These are phyloP conservation scores for Cutaneotrichosporon sp. DNA, from an alignment of 1,284 basidiomycete genomes.

Conservation along the genomic window DNA sequence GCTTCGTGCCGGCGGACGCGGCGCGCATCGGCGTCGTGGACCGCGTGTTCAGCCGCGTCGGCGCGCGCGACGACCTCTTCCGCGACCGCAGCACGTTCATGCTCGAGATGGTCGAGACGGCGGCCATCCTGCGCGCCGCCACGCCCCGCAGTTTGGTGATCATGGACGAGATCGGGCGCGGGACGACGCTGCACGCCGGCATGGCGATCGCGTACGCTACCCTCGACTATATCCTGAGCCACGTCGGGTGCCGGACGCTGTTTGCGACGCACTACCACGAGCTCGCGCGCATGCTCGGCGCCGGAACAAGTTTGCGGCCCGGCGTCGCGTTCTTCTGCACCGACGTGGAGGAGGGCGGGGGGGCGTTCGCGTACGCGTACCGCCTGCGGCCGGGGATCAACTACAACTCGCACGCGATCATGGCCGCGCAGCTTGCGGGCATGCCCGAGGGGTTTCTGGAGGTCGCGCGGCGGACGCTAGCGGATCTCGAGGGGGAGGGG, in stretches of 20 bases:
- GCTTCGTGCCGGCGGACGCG: constrained; percentile 83
- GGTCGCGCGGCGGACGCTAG: constrained; percentile 24
- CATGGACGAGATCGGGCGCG: constrained; percentile 94
- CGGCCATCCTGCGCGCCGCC: constrained; percentile 67
- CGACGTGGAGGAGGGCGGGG: constrained; percentile 73
- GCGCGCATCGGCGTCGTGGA: constrained; percentile 86
- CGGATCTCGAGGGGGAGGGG: neutral
- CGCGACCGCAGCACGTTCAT: constrained; percentile 89
- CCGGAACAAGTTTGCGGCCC: constrained; percentile 34
- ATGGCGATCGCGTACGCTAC: constrained; percentile 91
- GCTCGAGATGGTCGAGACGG: constrained; percentile 56
- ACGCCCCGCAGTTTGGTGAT: constrained; percentile 83
- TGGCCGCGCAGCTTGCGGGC: constrained; percentile 81
- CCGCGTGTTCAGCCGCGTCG: constrained; percentile 89
- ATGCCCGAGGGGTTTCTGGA: constrained; percentile 63
- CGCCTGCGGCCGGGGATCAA: constrained; percentile 80
- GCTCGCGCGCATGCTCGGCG: constrained; percentile 76
- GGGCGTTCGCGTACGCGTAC: constrained; percentile 77
- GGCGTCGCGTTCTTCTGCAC: constrained; percentile 85
- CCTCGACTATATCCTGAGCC: constrained; percentile 72
- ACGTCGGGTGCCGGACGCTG: constrained; percentile 77
- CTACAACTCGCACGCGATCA: constrained; percentile 86
- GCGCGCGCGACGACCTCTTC: constrained; percentile 93
- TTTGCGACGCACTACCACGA: constrained; percentile 99
- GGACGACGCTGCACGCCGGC: constrained; percentile 89